phyloP scores from a whole-genome alignment of 2,329 filamentous ascomycete species.

The Epichloe aotearoae region DNA sequence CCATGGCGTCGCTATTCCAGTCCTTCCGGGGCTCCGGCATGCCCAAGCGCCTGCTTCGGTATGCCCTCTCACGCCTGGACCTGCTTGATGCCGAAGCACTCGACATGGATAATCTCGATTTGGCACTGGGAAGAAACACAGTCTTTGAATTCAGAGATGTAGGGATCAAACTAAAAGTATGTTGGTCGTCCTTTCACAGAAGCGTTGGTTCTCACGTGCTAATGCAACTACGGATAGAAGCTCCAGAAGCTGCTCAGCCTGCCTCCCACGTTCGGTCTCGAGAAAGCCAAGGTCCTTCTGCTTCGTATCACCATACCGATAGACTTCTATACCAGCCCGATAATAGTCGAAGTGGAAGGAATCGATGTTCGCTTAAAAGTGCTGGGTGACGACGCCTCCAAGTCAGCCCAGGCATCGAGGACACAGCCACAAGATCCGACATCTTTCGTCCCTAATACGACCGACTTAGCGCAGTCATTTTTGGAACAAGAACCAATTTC shows the following conservation, averaged over 20 bases:
- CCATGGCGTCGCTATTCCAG: slow-evolving; percentile 62
- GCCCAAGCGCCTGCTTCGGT: slow-evolving; percentile 80
- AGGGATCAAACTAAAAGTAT: slow-evolving; percentile 63
- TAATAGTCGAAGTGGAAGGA: slow-evolving; percentile 69
- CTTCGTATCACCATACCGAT: slow-evolving; percentile 76
- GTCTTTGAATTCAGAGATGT: slow-evolving; percentile 81
- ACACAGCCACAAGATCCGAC: slow-evolving; percentile 15
- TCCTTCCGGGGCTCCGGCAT: slow-evolving; percentile 55
- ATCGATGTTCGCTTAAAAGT: slow-evolving; percentile 58
- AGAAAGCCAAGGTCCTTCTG: slow-evolving; percentile 59
- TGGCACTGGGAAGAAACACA: slow-evolving; percentile 69
- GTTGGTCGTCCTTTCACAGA: slow-evolving; percentile 10
- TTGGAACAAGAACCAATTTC: slow-evolving; percentile 55
- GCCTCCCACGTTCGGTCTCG: slow-evolving; percentile 56
- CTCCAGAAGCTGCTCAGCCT: slow-evolving; percentile 62
- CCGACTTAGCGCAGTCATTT: slow-evolving; percentile 66
- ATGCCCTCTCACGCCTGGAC: slow-evolving; percentile 70
- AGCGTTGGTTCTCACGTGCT: slow-evolving; percentile 1
- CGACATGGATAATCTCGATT: slow-evolving; percentile 74
- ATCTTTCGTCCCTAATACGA: slow-evolving; percentile 48
- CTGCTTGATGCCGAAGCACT: slow-evolving; percentile 78
- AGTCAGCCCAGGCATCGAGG: slow-evolving; percentile 28
- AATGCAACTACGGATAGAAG: slow-evolving; percentile 43
- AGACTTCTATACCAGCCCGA: slow-evolving; percentile 75
- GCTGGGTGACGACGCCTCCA: slow-evolving; percentile 16